Base-by-base conservation (phyloP, 2,329 filamentous ascomycete genomes). In the Fusarium compactum region DNA sequence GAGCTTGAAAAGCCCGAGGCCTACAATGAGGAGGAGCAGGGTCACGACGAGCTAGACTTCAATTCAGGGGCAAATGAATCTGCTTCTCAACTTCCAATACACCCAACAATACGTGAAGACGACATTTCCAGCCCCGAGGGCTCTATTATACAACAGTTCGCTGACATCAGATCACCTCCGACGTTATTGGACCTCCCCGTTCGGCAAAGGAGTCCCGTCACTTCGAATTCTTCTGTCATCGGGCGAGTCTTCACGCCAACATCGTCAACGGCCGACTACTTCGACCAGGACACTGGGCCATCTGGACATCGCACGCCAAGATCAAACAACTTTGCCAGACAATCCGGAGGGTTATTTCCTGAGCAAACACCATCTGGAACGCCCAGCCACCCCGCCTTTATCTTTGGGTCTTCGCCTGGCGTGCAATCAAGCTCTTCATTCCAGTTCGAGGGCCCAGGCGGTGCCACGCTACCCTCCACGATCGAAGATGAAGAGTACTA, bases 341-440 rank as follows among this genome's bases (percentile, higher is more conserved):
- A 57, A 3, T 6, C 30, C 1, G 44, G 32, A 4, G 53, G 32
- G 3, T 5, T 46, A 7, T 24, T 12, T 2, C 22, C 46, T 3
- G 9, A n/a, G 8, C 47, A 34, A 4, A 24, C 58, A 4, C 25
- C 46, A 0, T 12, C 41, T 5, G 44, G n/a, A 12, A 22, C 57
- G 30, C 25, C 44, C 0, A 61, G 25, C 9, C 61, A 58, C 0
- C 70, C 71, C 1, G 47, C 65, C 2, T 73, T 73, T 47, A 20
- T 73, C 16, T 73, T 73, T n/a, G 71, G 68, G 6, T 62, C 71
- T 20, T 65, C 65, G 2, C 46, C 67, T 10, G 41, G 58, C 2
- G 55, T 51, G 1, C 55, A 58, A 25, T 58, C 67, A 9, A 51
- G n/a, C 5, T 58, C 70, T 4, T 25, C 38, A 2, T 69, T 73